Conservation (phyloP, 148 eudicot species). For the Nyssa sinensis region DNA sequence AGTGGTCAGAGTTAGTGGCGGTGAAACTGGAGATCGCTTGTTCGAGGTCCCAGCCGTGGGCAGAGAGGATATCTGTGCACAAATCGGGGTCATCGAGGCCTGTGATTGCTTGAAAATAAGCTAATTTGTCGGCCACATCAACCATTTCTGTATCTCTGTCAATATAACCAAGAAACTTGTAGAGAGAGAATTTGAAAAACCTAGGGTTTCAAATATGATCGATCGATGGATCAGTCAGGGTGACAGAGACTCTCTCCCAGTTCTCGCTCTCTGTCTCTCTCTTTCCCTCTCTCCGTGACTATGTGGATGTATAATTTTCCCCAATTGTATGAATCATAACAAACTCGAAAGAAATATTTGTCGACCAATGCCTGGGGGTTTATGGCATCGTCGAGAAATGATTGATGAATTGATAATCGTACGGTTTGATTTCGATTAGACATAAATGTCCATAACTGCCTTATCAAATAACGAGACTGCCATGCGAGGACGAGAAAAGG, state of each 20-base stretch:
- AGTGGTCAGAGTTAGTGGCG: constrained; percentile 18
- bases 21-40: constrained; percentile 76
- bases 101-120: constrained; percentile 85
- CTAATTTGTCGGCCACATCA: constrained; percentile 64
- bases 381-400: not conserved
- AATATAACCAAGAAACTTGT: not conserved
- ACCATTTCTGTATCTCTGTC: constrained; percentile 38
- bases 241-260: not conserved
- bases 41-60: constrained; percentile 94
- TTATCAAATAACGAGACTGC: constrained; percentile 1
- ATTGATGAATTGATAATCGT: not conserved
- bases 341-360: not conserved
- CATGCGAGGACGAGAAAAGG: no score
- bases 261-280: not conserved
- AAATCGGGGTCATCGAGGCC: constrained; percentile 82
- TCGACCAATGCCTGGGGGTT: not conserved
- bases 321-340: no score
- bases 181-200: not conserved
- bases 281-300: no score
- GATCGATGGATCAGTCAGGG: not conserved
- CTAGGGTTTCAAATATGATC: not conserved
- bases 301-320: not conserved
- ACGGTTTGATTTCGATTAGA: not conserved
- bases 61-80: constrained; percentile 84
- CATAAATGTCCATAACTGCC: not conserved